These are phyloP conservation scores for Ceratocystis albifundus DNA, from an alignment of 2,329 filamentous ascomycete species.

Conservation along the genomic window DNA sequence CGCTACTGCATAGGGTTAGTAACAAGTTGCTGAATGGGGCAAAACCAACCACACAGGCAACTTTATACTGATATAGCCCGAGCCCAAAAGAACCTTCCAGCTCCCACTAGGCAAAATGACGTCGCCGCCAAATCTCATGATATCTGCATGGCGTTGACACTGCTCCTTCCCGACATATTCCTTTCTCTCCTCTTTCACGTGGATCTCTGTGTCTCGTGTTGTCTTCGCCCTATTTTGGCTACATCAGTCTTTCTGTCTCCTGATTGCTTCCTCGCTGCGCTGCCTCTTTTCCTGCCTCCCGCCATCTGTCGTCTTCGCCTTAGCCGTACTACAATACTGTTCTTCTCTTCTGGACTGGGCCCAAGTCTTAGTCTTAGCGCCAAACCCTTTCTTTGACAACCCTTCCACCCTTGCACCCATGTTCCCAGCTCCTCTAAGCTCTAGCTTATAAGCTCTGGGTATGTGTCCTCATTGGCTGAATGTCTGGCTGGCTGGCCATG, in stretches of 20 bases:
- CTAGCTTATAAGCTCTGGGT: background rate
- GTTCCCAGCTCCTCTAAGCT: background rate
- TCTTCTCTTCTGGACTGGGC: background rate
- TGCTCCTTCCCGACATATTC: background rate
- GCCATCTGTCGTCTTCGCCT: background rate
- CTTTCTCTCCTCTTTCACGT: background rate
- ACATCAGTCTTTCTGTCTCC: background rate
- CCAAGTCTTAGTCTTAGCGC: too few relatives aligned
- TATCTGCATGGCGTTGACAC: background rate
- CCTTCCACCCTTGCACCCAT: background rate
- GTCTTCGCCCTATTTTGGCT: background rate
- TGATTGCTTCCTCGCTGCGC: background rate
- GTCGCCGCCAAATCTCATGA: background rate
- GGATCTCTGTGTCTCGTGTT: too few relatives aligned
- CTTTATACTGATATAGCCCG: too few relatives aligned
- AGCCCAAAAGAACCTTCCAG: too few relatives aligned
- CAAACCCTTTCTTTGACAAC: slow-evolving; percentile 4
- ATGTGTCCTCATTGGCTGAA: background rate
- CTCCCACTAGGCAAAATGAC: too few relatives aligned
- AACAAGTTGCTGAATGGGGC: too few relatives aligned
- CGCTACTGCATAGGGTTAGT: too few relatives aligned
- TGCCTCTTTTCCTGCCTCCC: too few relatives aligned
- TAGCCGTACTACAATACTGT: background rate
- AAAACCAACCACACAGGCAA: too few relatives aligned
- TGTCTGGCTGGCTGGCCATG: background rate